These are phyloP conservation scores for Botrytis tulipae DNA, from an alignment of 2,329 filamentous ascomycete species.

Conservation along the genomic window DNA sequence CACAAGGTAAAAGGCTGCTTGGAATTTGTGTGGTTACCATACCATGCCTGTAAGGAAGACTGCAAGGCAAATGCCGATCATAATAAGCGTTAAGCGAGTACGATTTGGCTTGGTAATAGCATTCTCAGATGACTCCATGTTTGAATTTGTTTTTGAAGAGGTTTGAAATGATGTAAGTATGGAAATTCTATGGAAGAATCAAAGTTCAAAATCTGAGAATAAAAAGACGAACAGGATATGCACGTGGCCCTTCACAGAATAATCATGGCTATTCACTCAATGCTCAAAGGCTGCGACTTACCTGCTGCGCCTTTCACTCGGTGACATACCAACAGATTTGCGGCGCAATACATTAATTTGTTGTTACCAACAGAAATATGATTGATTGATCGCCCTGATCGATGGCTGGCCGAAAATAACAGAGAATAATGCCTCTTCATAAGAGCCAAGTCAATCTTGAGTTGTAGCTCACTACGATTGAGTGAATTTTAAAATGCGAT, in stretches of 20 bases:
- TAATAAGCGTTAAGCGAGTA: not conserved
- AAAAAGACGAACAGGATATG: no score
- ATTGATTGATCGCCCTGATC: not conserved
- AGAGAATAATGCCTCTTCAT: not conserved
- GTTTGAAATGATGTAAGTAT: not conserved
- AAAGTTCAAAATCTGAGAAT: no score
- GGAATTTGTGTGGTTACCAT: not conserved
- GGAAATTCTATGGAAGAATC: no score
- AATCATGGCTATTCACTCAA: no score
- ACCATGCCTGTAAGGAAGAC: conserved; percentile 13
- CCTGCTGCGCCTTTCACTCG: not conserved
- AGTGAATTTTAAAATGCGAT: not conserved
- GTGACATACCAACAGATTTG: not conserved
- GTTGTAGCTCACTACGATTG: not conserved
- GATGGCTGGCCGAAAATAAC: not conserved
- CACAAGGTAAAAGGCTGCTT: not conserved
- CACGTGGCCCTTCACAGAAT: no score
- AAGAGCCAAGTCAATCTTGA: not conserved
- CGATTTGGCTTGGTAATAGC: not conserved
- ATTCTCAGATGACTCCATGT: not conserved
- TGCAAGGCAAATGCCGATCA: conserved; percentile 3
- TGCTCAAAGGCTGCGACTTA: no score
- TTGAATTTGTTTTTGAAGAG: not conserved
- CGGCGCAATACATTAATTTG: not conserved
- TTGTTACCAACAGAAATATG: not conserved